A percentile compares a stretch with the other conserved stretches of the same genome.
These are phyloP conservation scores for Claviceps cyperi DNA, from an alignment of 2,329 filamentous ascomycete species.

Conservation along the genomic window DNA sequence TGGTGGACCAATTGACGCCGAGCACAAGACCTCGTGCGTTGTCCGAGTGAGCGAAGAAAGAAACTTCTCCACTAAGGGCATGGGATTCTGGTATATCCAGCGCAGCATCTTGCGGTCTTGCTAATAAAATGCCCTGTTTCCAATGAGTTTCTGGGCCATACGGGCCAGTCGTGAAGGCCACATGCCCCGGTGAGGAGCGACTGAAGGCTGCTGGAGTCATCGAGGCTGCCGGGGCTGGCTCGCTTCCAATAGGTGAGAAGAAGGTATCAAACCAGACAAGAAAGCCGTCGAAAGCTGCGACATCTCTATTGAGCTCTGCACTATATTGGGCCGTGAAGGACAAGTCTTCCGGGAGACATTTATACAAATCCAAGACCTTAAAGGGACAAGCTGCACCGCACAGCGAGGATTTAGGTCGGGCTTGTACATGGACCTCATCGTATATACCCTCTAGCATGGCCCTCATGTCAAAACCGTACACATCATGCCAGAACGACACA, in stretches of 20 bases:
- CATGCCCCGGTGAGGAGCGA: constrained; percentile 40
- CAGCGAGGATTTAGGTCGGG: constrained; percentile 47
- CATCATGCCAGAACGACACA: constrained; percentile 74
- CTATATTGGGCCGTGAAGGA: constrained; percentile 58
- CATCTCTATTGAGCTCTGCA: constrained; percentile 43
- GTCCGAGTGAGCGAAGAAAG: constrained; percentile 54
- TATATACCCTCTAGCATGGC: constrained; percentile 75
- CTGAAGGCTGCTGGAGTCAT: constrained; percentile 49
- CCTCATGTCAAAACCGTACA: constrained; percentile 91
- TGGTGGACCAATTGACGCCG: constrained; percentile 44
- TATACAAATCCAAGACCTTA: constrained; percentile 63
- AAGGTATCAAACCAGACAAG: constrained; percentile 91
- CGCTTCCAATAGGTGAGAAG: constrained; percentile 52
- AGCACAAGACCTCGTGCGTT: constrained; percentile 57
- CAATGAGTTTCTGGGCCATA: constrained; percentile 69
- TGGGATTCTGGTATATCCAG: constrained; percentile 36
- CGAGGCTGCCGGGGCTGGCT: constrained; percentile 33
- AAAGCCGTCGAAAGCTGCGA: constrained; percentile 69
- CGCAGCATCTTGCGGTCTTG: constrained; percentile 41
- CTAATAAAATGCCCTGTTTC: constrained; percentile 68
- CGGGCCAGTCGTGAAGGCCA: constrained; percentile 84
- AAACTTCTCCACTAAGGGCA: constrained; percentile 50
- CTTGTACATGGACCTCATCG: constrained; percentile 66
- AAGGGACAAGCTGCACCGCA: constrained; percentile 51
- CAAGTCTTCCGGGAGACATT: constrained; percentile 55